Base-by-base conservation (phyloP, 2,329 filamentous ascomycete species). In the Talaromyces sp. region DNA sequence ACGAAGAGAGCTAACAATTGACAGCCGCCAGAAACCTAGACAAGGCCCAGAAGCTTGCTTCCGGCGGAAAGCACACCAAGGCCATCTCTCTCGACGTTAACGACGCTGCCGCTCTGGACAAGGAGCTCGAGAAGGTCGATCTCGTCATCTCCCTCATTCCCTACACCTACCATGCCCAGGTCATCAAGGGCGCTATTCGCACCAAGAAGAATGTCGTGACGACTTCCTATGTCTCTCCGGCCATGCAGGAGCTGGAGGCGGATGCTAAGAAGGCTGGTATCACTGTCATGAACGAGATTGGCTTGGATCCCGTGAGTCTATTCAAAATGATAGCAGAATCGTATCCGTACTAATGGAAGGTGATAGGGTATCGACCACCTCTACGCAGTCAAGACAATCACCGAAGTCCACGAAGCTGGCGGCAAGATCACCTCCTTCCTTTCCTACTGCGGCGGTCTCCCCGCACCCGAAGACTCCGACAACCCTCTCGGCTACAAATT, bases 211-310 rank as follows among this genome's bases (percentile, higher is more conserved):
- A 98, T 83, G 93, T 98, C 67, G 93, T 98, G 74, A 97, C 94
- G 66, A 97, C 94, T 35, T 92, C 88, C 70, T 98, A 98, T 76
- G 91, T 97, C 70, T 96, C 91, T 4, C 92, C 92, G 3, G 91
- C 92, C 69, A 97, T 97, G 93, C 80, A 89, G 81, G 94, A 93
- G 83, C 87, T 98, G 60, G 90, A 97, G 73, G 83, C 88, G 72
- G 83, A 90, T 72, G 88, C 86, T 77, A 96, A 97, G 85, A 90
- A 90, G 68, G 94, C 94, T 19, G 93, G 93, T 67, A 97, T 97
- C 76, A 96, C 92, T 11, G 93, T 97, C 76, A 93, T 97, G 90
- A 97, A 98, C 81, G 94, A 98, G 86, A 96, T 96, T 75, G 92
- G 92, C 68, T 75, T 90, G 66, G 79, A 81, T 68, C 76, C 75